Evolutionary conservation across 768 basidiomycete genomes (phyloP).

Genomic region (Lactifluus pinguis): DNA sequence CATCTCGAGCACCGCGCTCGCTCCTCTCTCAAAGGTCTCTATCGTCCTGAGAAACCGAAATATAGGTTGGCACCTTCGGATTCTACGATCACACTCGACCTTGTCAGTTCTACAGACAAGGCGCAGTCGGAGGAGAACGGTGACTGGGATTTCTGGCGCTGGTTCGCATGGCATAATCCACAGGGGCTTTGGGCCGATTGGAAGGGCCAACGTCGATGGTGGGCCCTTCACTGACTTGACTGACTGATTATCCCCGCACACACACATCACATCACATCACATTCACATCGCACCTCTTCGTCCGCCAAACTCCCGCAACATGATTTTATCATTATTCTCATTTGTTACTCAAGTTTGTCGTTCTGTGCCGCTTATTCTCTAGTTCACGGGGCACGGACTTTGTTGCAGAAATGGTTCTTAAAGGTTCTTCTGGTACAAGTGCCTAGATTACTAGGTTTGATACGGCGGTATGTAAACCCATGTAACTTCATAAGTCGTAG

Average conservation of each 20-base stretch:
- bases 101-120: slow-evolving; percentile 13
- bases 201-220: slow-evolving; percentile 14
- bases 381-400: background rate
- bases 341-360: background rate
- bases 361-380: background rate
- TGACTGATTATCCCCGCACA: no score
- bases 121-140: background rate
- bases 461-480: background rate
- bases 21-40: slow-evolving; percentile 4
- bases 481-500: slow-evolving; percentile 1
- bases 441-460: slow-evolving; percentile 1
- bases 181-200: slow-evolving; percentile 18
- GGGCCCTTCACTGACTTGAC: slow-evolving; percentile 6
- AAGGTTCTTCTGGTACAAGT: background rate
- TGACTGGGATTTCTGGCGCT: slow-evolving; percentile 15
- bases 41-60: slow-evolving; percentile 18
- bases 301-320: background rate
- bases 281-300: background rate
- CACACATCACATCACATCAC: background rate
- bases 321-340: slow-evolving; percentile 10
- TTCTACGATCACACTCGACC: slow-evolving; percentile 7
- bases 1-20: slow-evolving; percentile 15
- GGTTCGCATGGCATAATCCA: slow-evolving; percentile 20
- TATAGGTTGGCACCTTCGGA: slow-evolving; percentile 8
- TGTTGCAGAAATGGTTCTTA: background rate